Evolutionary conservation across 208 protist genomes (phyloP), one percentile per base, ranked within the genome.

Genomic region (Trypanosoma avium): DNA sequence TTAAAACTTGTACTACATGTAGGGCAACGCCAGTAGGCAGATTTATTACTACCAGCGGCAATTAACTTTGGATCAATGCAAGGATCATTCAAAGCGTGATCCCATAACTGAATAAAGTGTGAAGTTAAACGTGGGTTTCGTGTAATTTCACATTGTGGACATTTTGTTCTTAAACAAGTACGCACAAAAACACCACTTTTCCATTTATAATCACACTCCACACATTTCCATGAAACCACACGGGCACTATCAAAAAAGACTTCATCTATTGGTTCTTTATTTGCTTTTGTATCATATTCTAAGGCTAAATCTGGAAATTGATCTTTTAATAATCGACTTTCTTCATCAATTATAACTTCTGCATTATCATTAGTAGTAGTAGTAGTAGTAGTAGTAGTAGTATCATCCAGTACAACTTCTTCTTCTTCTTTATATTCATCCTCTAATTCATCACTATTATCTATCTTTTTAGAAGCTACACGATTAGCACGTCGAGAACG

Each of bases 171-270:
- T 24, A 90, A 63, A 10, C 81, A 72, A 42, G 77, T 87, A 7
- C 88, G 88, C 48, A 90, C 70, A 62, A 94, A 90, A 1, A 92
- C 69, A 8, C 69, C 82, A 40, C 79, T 80, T n/a, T 60, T 67
- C 85, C 88, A 94, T 13, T 56, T 59, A 9, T 75, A 45, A n/a
- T 36, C 30, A 70, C 88, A 94, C 24, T 35, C 61, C 13, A 57
- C 24, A 64, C 88, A 94, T 26, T 71, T 65, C 85, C 88, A 94
- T 45, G 43, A 55, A 4, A 73, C 80, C 13, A 90, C 72, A 26
- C 52, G 70, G 0, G 77, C 77, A 15, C 66, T 75, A 68, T 90
- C 80, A 0, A 75, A 50, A 3, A 65, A n/a, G 4, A 92, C 67
- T 13, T 79, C 65, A 27, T 61, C 59, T 2, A 89, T 54, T 9